Evolutionary conservation across 306 rosid genomes (phyloP).

Genomic region (Lathyrus aphaca): DNA sequence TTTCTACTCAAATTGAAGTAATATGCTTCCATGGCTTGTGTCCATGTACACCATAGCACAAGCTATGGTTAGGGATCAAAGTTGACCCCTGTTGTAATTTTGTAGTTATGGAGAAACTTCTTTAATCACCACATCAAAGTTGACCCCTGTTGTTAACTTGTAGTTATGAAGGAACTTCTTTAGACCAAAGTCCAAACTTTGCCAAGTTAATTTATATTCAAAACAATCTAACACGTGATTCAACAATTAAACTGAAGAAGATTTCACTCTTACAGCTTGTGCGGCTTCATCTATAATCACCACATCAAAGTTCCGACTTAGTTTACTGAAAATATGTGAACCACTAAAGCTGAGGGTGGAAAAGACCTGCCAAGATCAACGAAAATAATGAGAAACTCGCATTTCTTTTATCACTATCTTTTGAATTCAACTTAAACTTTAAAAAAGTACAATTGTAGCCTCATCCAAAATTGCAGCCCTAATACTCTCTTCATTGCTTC

Average conservation of each 20-base stretch:
- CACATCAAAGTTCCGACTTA: constrained; percentile 83
- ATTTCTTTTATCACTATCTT: constrained; percentile 16
- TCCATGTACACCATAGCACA: neutral
- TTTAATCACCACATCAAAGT: too few relatives aligned
- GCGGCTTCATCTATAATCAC: constrained; percentile 98
- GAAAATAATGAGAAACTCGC: constrained; percentile 40
- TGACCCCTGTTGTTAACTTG: too few relatives aligned
- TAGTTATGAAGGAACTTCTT: constrained; percentile 29
- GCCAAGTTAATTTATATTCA: constrained; percentile 27
- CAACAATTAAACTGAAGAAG: constrained; percentile 20
- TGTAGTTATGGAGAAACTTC: constrained; percentile 3
- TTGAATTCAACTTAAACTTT: constrained; percentile 23
- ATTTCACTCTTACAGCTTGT: constrained; percentile 80
- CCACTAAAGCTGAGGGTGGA: constrained; percentile 96
- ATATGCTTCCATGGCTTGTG: constrained; percentile 1
- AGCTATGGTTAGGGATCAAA: neutral
- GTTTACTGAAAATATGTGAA: constrained; percentile 73
- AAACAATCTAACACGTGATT: constrained; percentile 31
- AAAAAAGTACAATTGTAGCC: constrained; percentile 74
- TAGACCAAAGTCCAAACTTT: constrained; percentile 5
- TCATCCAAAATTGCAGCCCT: constrained; percentile 82
- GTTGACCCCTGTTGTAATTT: neutral
- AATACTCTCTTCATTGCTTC: constrained; percentile 64
- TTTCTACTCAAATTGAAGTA: neutral
- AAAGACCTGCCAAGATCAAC: constrained; percentile 73